Evolutionary conservation across 148 eudicot genomes (phyloP).

Genomic region (Rhododendron mucronatum): DNA sequence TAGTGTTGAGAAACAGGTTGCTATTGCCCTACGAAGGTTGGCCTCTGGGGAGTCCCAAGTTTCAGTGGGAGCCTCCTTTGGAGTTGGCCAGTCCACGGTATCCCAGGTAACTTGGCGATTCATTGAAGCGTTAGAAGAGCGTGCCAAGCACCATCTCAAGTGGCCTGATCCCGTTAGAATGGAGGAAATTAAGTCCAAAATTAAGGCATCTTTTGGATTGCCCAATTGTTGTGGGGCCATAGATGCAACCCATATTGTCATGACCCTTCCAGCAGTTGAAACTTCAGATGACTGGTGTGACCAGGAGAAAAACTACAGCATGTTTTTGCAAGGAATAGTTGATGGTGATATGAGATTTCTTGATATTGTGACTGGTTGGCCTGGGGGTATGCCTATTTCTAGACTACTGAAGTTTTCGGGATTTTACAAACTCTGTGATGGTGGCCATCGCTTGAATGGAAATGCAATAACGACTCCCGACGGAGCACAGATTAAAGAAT

Average conservation of each 20-base stretch:
- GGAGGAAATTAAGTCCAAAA: conserved; percentile 61
- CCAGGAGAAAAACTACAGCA: conserved; percentile 71
- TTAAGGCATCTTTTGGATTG: conserved; percentile 52
- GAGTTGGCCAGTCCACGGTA: conserved; percentile 97
- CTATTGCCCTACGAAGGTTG: conserved; percentile 81
- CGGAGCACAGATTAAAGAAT: conserved; percentile 62
- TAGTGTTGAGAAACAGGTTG: conserved; percentile 98
- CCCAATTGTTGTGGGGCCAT: conserved; percentile 94
- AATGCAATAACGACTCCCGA: conserved; percentile 17
- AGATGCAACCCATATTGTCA: conserved; percentile 75
- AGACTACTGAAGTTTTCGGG: conserved; percentile 66
- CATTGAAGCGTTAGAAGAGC: conserved; percentile 81
- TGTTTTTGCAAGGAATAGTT: conserved; percentile 85
- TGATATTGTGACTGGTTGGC: conserved; percentile 97
- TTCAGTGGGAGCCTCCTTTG: conserved; percentile 87
- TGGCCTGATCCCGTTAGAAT: conserved; percentile 63
- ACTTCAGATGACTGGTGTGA: conserved; percentile 97
- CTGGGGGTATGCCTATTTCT: conserved; percentile 77
- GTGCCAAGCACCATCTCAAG: conserved; percentile 77
- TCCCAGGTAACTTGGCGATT: conserved; percentile 97
- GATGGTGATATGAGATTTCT: conserved; percentile 80
- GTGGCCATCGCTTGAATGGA: conserved; percentile 64
- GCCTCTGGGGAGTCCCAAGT: conserved; percentile 98
- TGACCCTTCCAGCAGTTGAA: conserved; percentile 93
- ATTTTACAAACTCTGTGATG: conserved; percentile 68